Conservation (phyloP, 805 yeast species). For the Ogataea chonburiensis region DNA sequence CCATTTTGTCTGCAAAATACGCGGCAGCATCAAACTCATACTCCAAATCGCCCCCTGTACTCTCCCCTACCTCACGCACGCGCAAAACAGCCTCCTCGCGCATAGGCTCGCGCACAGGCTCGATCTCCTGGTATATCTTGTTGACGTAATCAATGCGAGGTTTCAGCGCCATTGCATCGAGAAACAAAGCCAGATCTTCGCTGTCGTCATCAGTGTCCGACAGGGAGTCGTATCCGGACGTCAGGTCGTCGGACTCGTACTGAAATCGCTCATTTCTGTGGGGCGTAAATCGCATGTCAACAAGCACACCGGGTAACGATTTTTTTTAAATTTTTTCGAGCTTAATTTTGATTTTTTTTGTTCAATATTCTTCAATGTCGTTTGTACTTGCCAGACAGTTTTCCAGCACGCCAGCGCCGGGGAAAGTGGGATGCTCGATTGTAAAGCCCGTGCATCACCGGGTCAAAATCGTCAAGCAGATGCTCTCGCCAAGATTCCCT, state of each 20-base stretch:
- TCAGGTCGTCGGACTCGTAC: slow-evolving; percentile 23
- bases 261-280: slow-evolving; percentile 26
- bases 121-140: slow-evolving; percentile 2
- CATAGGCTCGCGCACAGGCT: not conserved
- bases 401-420: slow-evolving; percentile 34
- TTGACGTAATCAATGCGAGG: slow-evolving; percentile 10
- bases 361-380: slow-evolving; percentile 6
- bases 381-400: slow-evolving; percentile 20
- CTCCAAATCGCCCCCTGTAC: not conserved
- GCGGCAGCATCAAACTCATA: slow-evolving; percentile 1
- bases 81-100: not conserved
- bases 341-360: slow-evolving; percentile 4
- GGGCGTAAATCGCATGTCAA: slow-evolving; percentile 31
- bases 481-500: slow-evolving; percentile 72
- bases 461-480: slow-evolving; percentile 70
- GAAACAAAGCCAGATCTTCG: slow-evolving; percentile 9
- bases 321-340: slow-evolving; percentile 1
- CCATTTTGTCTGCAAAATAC: slow-evolving; percentile 2
- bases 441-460: slow-evolving; percentile 92
- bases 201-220: slow-evolving; percentile 20
- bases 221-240: slow-evolving; percentile 29
- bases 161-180: slow-evolving; percentile 5
- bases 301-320: slow-evolving; percentile 7
- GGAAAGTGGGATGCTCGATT: slow-evolving; percentile 61
- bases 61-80: slow-evolving; percentile 1